Evolutionary conservation across 2,329 filamentous ascomycete genomes (phyloP).

Genomic region (Paecilomyces niveus): DNA sequence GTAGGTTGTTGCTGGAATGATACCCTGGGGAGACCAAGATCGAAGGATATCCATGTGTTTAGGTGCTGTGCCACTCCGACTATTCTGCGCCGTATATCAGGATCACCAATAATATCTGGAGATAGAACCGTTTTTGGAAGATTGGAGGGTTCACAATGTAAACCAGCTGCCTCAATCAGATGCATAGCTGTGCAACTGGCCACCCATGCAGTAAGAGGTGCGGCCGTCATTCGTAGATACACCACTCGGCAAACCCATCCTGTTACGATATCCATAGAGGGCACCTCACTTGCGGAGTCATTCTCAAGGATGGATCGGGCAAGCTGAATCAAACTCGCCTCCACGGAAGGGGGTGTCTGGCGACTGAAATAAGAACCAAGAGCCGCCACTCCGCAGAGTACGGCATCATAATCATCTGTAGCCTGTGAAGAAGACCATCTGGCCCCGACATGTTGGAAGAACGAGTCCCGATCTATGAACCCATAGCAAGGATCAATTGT

Average conservation of each 20-base stretch:
- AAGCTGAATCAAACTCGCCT: slow-evolving; percentile 41
- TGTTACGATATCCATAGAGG: slow-evolving; percentile 23
- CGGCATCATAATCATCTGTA: slow-evolving; percentile 36
- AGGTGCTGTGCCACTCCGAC: slow-evolving; percentile 50
- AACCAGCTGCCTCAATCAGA: slow-evolving; percentile 46
- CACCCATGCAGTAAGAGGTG: slow-evolving; percentile 42
- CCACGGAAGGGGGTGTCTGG: slow-evolving; percentile 32
- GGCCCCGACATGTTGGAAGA: slow-evolving; percentile 23
- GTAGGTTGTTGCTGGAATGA: slow-evolving; percentile 39
- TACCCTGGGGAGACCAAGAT: slow-evolving; percentile 50
- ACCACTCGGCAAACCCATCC: slow-evolving; percentile 48
- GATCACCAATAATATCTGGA: slow-evolving; percentile 6
- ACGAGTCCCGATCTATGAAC: slow-evolving; percentile 32
- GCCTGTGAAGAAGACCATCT: slow-evolving; percentile 17
- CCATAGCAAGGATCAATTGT: slow-evolving; percentile 49
- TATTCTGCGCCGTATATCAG: slow-evolving; percentile 37
- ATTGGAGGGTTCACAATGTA: slow-evolving; percentile 22
- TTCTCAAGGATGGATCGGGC: slow-evolving; percentile 43
- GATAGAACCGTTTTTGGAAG: neutral
- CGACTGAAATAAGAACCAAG: slow-evolving; percentile 48
- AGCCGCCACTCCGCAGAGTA: slow-evolving; percentile 51
- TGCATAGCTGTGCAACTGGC: slow-evolving; percentile 34
- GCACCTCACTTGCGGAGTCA: slow-evolving; percentile 17
- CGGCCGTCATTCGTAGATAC: slow-evolving; percentile 48
- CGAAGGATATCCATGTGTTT: slow-evolving; percentile 55